Base-by-base conservation (phyloP, 176 grass and related monocot genomes). In the Triticum aestivum region DNA sequence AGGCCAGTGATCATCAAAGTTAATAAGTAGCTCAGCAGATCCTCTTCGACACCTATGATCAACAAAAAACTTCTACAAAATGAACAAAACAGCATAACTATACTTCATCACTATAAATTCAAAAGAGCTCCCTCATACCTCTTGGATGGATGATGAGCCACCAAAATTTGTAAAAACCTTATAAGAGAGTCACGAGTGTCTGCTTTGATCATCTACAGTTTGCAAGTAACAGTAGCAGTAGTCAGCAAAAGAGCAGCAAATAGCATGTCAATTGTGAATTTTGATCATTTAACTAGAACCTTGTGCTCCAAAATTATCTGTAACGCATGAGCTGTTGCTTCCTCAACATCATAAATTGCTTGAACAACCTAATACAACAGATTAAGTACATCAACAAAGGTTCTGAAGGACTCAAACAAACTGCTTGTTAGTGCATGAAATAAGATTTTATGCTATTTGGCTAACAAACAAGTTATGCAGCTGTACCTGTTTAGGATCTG, bases 91-190 rank as follows among this genome's bases (percentile, higher is more conserved):
- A 81, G 10, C 49, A 69, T 56, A 86, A 5, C 71, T 71, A 69
- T 68, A 64, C 32, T 81, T 65, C 8, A 51, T 62, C 35, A 69
- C 18, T n/a, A 71, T 34, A 77, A 80, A 81, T 66, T 81, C 37
- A 78, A 81, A 75, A 59, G 13, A 67, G 15, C 61, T 90, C n/a
- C 7, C 29, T 21, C 59, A 49, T 88, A 99, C 97, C 90, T 96
- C 93, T 92, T 99, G 65, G 97, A 99, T 75, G 97, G 97, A 94
- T 99, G 97, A 88, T 94, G 97, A 78, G 89, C 80, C 69, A 91
- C 94, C 79, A 94, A 93, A 96, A 96, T 95, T 89, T 99, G 97
- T 66, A 94, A 88, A 86, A 99, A 96, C 80, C 88, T 96, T 85
- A 99, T 64, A 52, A 99, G 94, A 24, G 94, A 63, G 63, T 89